Conservation (phyloP, 345 rosid species). For the Melaleuca alternifolia region DNA sequence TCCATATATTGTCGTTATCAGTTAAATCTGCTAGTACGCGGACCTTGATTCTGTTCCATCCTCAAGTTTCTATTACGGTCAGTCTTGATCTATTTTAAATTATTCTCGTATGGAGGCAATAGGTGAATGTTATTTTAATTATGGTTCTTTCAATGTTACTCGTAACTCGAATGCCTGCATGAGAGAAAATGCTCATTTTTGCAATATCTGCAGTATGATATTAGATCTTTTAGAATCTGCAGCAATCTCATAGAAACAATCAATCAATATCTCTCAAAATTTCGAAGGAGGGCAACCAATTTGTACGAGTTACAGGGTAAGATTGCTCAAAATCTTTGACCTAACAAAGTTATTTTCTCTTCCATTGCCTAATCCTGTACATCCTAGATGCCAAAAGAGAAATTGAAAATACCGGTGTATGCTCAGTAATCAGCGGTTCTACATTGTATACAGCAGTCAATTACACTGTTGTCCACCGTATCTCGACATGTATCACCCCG, state of each 20-base stretch:
- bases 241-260: background rate
- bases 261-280: background rate
- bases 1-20: background rate
- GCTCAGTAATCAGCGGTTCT: background rate
- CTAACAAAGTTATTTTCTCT: background rate
- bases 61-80: background rate
- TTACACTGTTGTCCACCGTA: slow-evolving; percentile 58
- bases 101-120: background rate
- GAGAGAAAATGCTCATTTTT: background rate
- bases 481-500: slow-evolving; percentile 64
- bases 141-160: background rate
- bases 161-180: background rate
- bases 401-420: background rate
- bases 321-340: background rate
- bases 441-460: background rate
- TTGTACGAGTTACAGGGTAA: background rate
- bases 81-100: background rate
- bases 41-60: background rate
- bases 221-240: background rate
- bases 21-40: background rate
- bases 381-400: background rate
- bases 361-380: background rate
- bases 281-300: background rate
- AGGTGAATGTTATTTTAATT: background rate
- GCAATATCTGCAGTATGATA: background rate